These are phyloP conservation scores for Parascedosporium putredinis DNA, from an alignment of 2,329 filamentous ascomycete species.

Conservation along the genomic window DNA sequence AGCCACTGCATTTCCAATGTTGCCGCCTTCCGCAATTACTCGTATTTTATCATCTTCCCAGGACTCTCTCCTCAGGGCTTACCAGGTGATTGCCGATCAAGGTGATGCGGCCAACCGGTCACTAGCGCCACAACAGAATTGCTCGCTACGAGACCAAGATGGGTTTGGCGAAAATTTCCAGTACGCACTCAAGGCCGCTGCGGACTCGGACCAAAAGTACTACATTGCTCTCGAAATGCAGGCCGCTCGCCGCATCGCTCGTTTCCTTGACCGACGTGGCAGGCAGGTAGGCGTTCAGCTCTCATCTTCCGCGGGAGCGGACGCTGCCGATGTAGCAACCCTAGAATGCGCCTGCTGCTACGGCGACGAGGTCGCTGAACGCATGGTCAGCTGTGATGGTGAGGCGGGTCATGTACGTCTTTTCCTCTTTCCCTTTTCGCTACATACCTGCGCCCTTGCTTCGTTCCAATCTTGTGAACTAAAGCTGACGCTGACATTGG, in stretches of 20 bases:
- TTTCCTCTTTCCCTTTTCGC: too few relatives aligned
- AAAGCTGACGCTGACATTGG: constrained; percentile 10
- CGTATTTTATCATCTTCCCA: too few relatives aligned
- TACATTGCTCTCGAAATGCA: constrained; percentile 14
- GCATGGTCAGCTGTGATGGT: constrained; percentile 57
- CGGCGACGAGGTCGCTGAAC: constrained; percentile 52
- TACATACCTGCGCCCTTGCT: not conserved
- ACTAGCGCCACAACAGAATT: too few relatives aligned
- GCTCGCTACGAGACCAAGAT: not conserved
- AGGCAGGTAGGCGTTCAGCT: constrained; percentile 23
- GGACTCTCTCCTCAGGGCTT: too few relatives aligned
- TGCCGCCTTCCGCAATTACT: too few relatives aligned
- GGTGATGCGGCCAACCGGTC: too few relatives aligned
- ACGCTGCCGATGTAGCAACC: constrained; percentile 39
- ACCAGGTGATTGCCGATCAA: too few relatives aligned
- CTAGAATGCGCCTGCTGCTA: constrained; percentile 68
- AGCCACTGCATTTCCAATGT: too few relatives aligned
- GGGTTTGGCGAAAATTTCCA: not conserved
- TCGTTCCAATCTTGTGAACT: too few relatives aligned
- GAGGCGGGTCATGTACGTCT: constrained; percentile 39
- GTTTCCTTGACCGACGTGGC: not conserved
- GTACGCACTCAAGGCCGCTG: not conserved
- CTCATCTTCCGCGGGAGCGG: constrained; percentile 27
- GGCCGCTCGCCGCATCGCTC: constrained; percentile 1
- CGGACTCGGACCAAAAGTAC: constrained; percentile 14